phyloP scores from a whole-genome alignment of 2,329 filamentous ascomycete genomes.

The Colletotrichum sp. region DNA sequence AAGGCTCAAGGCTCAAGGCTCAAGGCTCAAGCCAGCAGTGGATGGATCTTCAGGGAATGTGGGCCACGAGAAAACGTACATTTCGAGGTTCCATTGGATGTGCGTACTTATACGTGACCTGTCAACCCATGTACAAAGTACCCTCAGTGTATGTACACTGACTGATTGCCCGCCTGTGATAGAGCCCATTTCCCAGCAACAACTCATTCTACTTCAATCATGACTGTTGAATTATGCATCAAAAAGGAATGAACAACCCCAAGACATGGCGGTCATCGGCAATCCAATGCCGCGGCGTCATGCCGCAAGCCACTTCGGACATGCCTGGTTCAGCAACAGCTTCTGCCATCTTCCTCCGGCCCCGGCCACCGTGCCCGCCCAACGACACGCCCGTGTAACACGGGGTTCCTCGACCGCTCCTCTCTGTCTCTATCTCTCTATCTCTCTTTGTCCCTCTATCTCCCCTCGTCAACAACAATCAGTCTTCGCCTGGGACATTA shows the following conservation, averaged over 20 bases:
- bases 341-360: background rate
- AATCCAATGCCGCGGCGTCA: background rate
- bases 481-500: background rate
- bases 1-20: background rate
- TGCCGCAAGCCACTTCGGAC: background rate
- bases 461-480: background rate
- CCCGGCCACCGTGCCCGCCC: background rate
- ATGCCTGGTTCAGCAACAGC: background rate
- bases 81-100: background rate
- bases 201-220: background rate
- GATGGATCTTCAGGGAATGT: background rate
- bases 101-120: background rate
- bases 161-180: background rate
- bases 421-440: background rate
- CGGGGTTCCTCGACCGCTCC: background rate
- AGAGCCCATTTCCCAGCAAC: background rate
- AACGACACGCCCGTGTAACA: background rate
- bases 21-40: background rate
- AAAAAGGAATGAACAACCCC: background rate
- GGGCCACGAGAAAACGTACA: background rate
- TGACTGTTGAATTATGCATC: background rate
- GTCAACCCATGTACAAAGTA: background rate
- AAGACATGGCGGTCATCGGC: background rate
- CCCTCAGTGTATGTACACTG: background rate
- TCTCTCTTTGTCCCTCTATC: background rate